Conservation (phyloP, 495 filamentous ascomycete genomes). For the Rhypophila decipiens region DNA sequence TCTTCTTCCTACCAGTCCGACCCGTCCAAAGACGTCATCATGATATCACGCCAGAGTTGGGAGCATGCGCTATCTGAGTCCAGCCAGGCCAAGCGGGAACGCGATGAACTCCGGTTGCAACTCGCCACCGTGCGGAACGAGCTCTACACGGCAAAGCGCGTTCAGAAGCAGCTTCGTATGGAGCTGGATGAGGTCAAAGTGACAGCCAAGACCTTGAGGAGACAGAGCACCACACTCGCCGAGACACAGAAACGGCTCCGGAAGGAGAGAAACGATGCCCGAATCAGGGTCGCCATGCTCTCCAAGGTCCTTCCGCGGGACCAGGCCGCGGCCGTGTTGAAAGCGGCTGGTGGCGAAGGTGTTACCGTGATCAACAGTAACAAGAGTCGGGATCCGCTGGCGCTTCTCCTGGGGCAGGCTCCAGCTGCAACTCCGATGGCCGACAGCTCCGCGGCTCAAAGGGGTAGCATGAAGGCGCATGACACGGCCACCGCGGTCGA, state of each 20-base stretch:
- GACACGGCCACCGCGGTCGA: too few relatives aligned
- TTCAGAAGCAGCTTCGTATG: slow-evolving; percentile 17
- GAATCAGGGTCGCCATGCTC: too few relatives aligned
- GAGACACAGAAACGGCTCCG: slow-evolving; percentile 13
- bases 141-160: slow-evolving; percentile 19
- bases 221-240: slow-evolving; percentile 5
- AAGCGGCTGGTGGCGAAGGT: neutral
- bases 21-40: too few relatives aligned
- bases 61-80: slow-evolving; percentile 1
- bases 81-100: slow-evolving; percentile 7
- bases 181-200: slow-evolving; percentile 20
- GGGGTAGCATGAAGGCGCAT: too few relatives aligned
- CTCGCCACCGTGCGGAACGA: slow-evolving; percentile 20
- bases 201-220: slow-evolving; percentile 10
- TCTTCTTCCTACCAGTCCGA: too few relatives aligned
- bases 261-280: slow-evolving; percentile 20
- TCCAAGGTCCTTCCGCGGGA: too few relatives aligned
- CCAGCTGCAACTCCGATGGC: too few relatives aligned
- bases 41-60: neutral
- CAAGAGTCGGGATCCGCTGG: neutral
- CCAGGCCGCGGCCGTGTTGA: slow-evolving; percentile 1
- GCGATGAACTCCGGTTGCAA: slow-evolving; percentile 16
- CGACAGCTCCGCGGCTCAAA: too few relatives aligned
- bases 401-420: too few relatives aligned
- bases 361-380: neutral